phyloP scores from a whole-genome alignment of 2,329 filamentous ascomycete genomes.

The Huntiella omanensis region DNA sequence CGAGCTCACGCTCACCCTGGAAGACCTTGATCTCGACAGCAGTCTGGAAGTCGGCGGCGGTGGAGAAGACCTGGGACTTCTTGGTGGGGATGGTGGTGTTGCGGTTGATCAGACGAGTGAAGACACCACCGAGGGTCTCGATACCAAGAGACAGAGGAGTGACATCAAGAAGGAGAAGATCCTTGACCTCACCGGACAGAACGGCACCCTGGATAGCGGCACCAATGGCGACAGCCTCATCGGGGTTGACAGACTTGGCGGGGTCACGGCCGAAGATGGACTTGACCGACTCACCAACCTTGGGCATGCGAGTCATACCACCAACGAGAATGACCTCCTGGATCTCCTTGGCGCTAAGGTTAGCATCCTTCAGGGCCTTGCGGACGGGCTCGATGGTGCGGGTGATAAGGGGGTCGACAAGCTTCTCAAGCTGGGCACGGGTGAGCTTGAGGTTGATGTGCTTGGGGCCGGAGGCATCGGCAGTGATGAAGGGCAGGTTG shows the following conservation, averaged over 20 bases:
- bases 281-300: constrained; percentile 93
- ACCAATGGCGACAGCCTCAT: constrained; percentile 95
- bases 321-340: constrained; percentile 95
- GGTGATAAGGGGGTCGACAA: constrained; percentile 76
- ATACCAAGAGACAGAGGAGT: constrained; percentile 95
- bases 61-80: constrained; percentile 98
- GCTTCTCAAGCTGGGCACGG: constrained; percentile 77
- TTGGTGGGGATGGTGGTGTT: constrained; percentile 99
- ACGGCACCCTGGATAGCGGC: constrained; percentile 95
- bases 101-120: constrained; percentile 94
- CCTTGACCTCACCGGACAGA: constrained; percentile 88
- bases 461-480: constrained; percentile 86
- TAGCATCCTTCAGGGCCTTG: constrained; percentile 92
- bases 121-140: constrained; percentile 93
- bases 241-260: constrained; percentile 95
- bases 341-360: constrained; percentile 78
- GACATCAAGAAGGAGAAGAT: constrained; percentile 86
- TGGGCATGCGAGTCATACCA: constrained; percentile 99
- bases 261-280: constrained; percentile 90
- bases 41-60: constrained; percentile 93
- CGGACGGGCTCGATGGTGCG: constrained; percentile 81
- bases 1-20: constrained; percentile 98
- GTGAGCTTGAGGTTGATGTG: constrained; percentile 96
- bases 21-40: constrained; percentile 99
- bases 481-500: constrained; percentile 97